Evolutionary conservation across 495 filamentous ascomycete genomes (phyloP), one percentile per base, ranked within the genome.

Genomic region (Tuber magnatum): DNA sequence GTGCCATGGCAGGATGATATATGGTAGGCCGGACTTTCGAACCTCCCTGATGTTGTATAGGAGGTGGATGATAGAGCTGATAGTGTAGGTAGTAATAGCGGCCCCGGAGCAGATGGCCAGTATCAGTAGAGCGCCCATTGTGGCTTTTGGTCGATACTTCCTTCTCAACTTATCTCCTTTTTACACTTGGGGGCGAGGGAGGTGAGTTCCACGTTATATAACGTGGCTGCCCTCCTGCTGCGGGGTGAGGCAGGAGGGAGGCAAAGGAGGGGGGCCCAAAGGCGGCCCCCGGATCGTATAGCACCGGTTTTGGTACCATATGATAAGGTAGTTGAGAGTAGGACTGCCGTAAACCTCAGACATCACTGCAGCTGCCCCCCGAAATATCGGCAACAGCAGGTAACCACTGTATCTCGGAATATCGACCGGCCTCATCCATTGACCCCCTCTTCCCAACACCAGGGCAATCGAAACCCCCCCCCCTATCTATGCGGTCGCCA

Each of bases 1-100:
- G 41, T 73, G 70, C 20, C 75, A 41, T 3, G 78, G 78, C 1
- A 61, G 65, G 14, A 79, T 61, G 28, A 80, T 43, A n/a, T 75
- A 73, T 16, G 77, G 73, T 35, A 80, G 73, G 35, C 78, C 78
- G 35, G 70, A 73, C 14, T 68, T 35, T 41, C 77, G 77, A 24
- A 73, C 72, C 68, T 22, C 43, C 9, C 44, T 70, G 24, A 80
- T 41, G 56, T 80, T 75, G 56, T 35, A 65, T 6, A 65, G 56
- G 18, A 65, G 56, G 56, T 65, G 56, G 28, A 65, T 16, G 56
- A 65, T 65, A 35, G 56, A 65, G 28, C 56, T 35, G 14, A 65
- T 35, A 35, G 56, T 35, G 56, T 65, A 65, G 28, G 14, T 4
- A 7, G 56, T 35, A 18, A 20, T 20, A 14, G 28, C 28, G 28